These are phyloP conservation scores for Prunus fruticosa DNA, from an alignment of 306 rosid species.

Conservation along the genomic window DNA sequence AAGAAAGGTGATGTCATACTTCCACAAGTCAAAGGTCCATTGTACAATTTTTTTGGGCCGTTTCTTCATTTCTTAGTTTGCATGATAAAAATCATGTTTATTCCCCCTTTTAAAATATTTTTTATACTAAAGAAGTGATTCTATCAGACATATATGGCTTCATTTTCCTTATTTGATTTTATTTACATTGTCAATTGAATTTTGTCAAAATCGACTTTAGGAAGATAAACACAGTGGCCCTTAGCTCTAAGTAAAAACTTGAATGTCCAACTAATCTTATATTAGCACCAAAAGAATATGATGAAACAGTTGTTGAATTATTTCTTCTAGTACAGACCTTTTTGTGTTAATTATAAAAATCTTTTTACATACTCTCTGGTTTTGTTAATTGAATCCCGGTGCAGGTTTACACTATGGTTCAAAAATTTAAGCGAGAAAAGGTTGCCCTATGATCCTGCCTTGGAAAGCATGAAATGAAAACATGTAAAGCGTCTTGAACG, in stretches of 20 bases:
- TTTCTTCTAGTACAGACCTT: too few species aligned
- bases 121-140: too few species aligned
- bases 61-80: too few species aligned
- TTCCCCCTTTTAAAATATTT: too few species aligned
- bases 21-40: not conserved
- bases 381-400: slow-evolving; percentile 6
- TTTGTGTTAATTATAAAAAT: not conserved
- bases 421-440: slow-evolving; percentile 60
- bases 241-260: not conserved
- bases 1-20: slow-evolving; percentile 57
- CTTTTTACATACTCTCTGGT: not conserved
- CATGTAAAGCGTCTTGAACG: not conserved
- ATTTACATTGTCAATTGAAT: not conserved
- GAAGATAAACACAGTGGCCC: not conserved
- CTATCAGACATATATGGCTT: not conserved
- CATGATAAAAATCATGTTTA: too few species aligned
- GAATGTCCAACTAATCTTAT: not conserved
- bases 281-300: not conserved
- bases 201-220: not conserved
- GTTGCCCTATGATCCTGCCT: slow-evolving; percentile 15
- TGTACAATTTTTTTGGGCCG: not conserved
- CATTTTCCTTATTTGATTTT: not conserved
- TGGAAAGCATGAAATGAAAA: not conserved
- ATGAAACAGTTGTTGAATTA: not conserved
- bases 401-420: slow-evolving; percentile 75